Evolutionary conservation across 2,329 filamentous ascomycete genomes (phyloP).

Genomic region (Monosporascus sp.): DNA sequence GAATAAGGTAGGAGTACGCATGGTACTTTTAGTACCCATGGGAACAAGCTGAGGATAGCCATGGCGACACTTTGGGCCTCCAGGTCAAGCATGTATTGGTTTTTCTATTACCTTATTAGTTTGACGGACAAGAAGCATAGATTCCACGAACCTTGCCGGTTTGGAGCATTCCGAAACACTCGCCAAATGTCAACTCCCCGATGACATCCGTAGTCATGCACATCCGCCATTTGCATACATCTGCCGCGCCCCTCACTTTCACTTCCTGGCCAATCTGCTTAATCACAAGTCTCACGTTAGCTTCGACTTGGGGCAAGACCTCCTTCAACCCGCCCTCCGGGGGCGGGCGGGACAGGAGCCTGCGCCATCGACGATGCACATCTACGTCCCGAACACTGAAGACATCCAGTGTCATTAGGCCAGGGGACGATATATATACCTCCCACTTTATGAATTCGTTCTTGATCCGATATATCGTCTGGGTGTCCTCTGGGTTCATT

Average conservation of each 20-base stretch:
- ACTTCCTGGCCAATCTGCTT: conserved; percentile 40
- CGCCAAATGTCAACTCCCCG: conserved; percentile 48
- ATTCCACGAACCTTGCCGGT: conserved; percentile 36
- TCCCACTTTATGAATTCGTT: conserved; percentile 22
- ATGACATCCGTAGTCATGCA: conserved; percentile 52
- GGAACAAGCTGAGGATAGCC: conserved; percentile 24
- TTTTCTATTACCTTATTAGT: conserved; percentile 27
- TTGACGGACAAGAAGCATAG: not conserved
- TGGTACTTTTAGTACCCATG: conserved; percentile 19
- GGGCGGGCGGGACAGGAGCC: conserved; percentile 36
- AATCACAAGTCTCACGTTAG: conserved; percentile 34
- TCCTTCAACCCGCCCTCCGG: conserved; percentile 30
- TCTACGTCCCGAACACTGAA: conserved; percentile 36
- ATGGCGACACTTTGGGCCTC: conserved; percentile 18
- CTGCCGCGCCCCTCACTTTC: conserved; percentile 27
- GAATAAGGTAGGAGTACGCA: conserved; percentile 19
- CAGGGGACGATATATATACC: conserved; percentile 15
- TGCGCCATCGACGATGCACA: conserved; percentile 34
- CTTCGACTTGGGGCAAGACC: conserved; percentile 29
- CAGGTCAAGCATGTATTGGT: conserved; percentile 35
- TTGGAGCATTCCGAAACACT: conserved; percentile 50
- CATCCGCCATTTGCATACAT: conserved; percentile 49
- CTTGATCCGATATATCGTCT: conserved; percentile 24
- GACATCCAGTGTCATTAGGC: conserved; percentile 22
- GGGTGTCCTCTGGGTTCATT: conserved; percentile 14